Evolutionary conservation across 495 filamentous ascomycete genomes (phyloP).

Genomic region (Aspergillus carlsbadensis): DNA sequence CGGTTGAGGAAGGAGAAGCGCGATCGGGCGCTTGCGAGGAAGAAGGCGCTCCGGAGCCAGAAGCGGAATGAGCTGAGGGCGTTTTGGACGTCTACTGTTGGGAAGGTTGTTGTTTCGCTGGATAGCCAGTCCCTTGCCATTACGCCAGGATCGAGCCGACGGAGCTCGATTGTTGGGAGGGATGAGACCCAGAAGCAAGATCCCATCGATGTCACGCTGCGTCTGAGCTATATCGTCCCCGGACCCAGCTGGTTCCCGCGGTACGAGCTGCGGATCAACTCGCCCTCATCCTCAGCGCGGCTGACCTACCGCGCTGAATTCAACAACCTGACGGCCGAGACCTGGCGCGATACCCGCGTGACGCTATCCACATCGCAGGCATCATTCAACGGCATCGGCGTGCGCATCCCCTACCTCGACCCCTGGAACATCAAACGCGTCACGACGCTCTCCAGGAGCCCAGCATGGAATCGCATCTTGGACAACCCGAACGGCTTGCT

Average conservation of each 20-base stretch:
- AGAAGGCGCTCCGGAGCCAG: slow-evolving; percentile 27
- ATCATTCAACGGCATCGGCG: slow-evolving; percentile 58
- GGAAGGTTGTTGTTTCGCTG: slow-evolving; percentile 49
- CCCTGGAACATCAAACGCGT: slow-evolving; percentile 59
- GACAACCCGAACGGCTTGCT: not conserved
- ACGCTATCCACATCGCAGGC: slow-evolving; percentile 69
- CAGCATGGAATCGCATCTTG: slow-evolving; percentile 18
- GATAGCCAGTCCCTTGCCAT: slow-evolving; percentile 43
- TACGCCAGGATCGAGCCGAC: slow-evolving; percentile 56
- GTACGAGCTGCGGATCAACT: slow-evolving; percentile 64
- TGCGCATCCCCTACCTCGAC: slow-evolving; percentile 55
- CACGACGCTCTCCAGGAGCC: not conserved
- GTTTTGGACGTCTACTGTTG: slow-evolving; percentile 60
- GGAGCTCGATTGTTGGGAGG: slow-evolving; percentile 48
- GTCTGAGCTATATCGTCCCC: slow-evolving; percentile 62
- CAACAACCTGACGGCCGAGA: slow-evolving; percentile 64
- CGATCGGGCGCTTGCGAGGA: slow-evolving; percentile 23
- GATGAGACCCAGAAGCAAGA: slow-evolving; percentile 26
- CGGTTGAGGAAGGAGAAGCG: slow-evolving; percentile 16
- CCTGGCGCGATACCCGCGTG: slow-evolving; percentile 64
- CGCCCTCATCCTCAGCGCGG: slow-evolving; percentile 50
- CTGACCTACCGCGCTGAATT: slow-evolving; percentile 66
- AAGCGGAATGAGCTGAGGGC: slow-evolving; percentile 49
- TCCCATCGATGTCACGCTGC: slow-evolving; percentile 35
- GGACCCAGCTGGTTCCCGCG: slow-evolving; percentile 63